A percentile compares a stretch with the other conserved stretches of the same genome.
phyloP scores from a whole-genome alignment of 164 flowering plant species.

The Cinnamomum chago region DNA sequence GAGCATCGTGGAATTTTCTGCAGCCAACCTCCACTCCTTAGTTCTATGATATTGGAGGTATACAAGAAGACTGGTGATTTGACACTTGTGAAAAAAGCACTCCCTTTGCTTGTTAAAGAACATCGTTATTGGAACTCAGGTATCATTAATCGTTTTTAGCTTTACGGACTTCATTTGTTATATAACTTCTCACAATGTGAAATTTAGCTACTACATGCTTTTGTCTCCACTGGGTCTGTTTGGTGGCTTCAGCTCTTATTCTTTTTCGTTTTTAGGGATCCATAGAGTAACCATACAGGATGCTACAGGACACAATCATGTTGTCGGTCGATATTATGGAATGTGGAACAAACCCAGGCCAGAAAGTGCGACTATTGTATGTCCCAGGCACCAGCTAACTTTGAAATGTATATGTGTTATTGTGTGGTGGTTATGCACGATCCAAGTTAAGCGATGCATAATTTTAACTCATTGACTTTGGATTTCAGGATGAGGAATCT shows the following conservation, averaged over 20 bases:
- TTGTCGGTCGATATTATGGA: slow-evolving; percentile 71
- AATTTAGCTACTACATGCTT: background rate
- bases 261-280: slow-evolving; percentile 32
- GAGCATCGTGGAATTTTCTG: slow-evolving; percentile 14
- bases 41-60: slow-evolving; percentile 44
- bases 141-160: slow-evolving; percentile 1
- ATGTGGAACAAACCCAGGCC: slow-evolving; percentile 98
- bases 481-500: slow-evolving; percentile 55
- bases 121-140: slow-evolving; percentile 49
- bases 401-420: background rate
- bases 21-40: slow-evolving; percentile 55
- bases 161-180: background rate
- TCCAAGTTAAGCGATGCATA: background rate
- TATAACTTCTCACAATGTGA: background rate
- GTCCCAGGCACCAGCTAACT: slow-evolving; percentile 14
- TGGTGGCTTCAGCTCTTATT: background rate
- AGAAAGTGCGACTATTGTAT: slow-evolving; percentile 66
- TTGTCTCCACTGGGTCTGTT: background rate
- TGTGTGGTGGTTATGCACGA: background rate
- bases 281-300: slow-evolving; percentile 67
- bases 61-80: slow-evolving; percentile 34
- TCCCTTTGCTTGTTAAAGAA: slow-evolving; percentile 45
- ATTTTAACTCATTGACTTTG: background rate
- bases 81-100: slow-evolving; percentile 28
- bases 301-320: slow-evolving; percentile 40